phyloP scores from a whole-genome alignment of 108 stramenopile genomes.

The Nitzschia sp. region DNA sequence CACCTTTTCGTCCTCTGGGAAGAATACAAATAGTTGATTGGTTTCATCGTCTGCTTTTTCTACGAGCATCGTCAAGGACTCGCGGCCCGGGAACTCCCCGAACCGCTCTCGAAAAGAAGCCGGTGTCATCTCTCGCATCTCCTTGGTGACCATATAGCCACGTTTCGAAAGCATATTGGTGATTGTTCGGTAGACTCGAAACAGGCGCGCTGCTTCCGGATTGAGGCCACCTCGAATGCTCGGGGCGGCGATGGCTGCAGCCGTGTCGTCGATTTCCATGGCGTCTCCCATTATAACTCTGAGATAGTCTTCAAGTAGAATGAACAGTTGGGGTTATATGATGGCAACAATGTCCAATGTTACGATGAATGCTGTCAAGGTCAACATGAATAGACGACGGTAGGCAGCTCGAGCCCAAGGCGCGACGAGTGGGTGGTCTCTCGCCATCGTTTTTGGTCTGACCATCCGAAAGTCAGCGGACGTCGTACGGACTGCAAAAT shows the following conservation, averaged over 20 bases:
- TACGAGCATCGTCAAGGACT: conserved; percentile 83
- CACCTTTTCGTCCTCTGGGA: conserved; percentile 95
- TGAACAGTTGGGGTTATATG: no score
- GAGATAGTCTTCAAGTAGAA: no score
- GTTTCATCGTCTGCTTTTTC: conserved; percentile 90
- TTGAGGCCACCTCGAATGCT: conserved; percentile 47
- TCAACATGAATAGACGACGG: no score
- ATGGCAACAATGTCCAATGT: no score
- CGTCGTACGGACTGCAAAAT: no score
- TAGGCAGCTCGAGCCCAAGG: no score
- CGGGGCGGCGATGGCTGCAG: conserved; percentile 48
- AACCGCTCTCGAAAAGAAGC: conserved; percentile 72
- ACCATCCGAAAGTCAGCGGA: no score
- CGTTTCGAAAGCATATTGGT: conserved; percentile 88
- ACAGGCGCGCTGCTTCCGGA: conserved; percentile 86
- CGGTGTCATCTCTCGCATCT: conserved; percentile 87
- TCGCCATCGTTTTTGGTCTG: no score
- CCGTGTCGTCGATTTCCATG: conserved; percentile 36
- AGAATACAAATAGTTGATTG: conserved; percentile 93
- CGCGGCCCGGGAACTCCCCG: conserved; percentile 82
- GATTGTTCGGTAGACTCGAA: conserved; percentile 92
- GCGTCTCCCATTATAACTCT: conserved; percentile 19
- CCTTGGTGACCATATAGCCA: conserved; percentile 89
- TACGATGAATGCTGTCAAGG: no score
- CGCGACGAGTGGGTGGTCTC: no score